phyloP scores from a whole-genome alignment of 352 stramenopile genomes.

The Saprolegnia diclina region DNA sequence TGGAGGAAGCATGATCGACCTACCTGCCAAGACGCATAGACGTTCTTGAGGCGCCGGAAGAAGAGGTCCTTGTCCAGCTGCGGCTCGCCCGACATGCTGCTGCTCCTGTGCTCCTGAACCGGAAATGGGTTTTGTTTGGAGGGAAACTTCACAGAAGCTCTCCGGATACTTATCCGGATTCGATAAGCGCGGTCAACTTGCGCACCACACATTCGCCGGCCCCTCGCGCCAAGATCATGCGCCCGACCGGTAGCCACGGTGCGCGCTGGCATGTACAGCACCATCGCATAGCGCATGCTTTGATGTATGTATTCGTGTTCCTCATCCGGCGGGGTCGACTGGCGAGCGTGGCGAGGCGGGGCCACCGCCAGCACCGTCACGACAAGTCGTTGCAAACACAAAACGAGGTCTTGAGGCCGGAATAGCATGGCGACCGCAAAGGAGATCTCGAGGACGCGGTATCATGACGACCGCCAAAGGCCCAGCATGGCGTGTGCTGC shows the following conservation, averaged over 20 bases:
- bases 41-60: conserved; percentile 68
- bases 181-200: not conserved
- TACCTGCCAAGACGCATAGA: conserved; percentile 66
- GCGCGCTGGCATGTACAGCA: too few species aligned
- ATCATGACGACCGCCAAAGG: too few species aligned
- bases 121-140: conserved; percentile 23
- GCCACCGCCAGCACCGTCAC: too few species aligned
- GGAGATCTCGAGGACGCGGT: too few species aligned
- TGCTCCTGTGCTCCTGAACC: not conserved
- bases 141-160: conserved; percentile 17
- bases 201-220: not conserved
- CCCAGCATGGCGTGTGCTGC: too few species aligned
- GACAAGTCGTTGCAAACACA: too few species aligned
- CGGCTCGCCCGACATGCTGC: conserved; percentile 30
- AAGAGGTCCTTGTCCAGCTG: conserved; percentile 61
- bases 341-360: too few species aligned
- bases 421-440: too few species aligned
- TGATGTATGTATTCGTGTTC: too few species aligned
- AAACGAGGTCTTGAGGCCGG: too few species aligned
- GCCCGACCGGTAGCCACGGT: not conserved
- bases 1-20: conserved; percentile 9
- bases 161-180: conserved; percentile 20
- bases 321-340: too few species aligned
- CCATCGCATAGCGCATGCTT: not conserved
- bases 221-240: not conserved